Evolutionary conservation across 2,329 filamentous ascomycete genomes (phyloP), one percentile per base, ranked within the genome.

Genomic region (Apiospora kogelbergensis): DNA sequence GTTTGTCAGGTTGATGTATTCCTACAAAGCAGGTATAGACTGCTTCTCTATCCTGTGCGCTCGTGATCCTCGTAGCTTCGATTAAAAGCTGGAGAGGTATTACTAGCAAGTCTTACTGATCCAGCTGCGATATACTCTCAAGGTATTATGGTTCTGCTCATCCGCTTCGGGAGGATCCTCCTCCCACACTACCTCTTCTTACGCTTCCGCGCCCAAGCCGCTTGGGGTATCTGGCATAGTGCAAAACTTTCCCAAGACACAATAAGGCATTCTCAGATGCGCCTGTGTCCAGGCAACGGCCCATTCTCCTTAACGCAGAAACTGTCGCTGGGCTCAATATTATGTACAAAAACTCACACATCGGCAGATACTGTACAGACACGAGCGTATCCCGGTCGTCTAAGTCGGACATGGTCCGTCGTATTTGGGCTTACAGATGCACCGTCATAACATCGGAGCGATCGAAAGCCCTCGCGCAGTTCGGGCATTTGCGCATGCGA

Each of bases 401-500:
- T 60, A 37, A n/a, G 10, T 37, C 17, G 53, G 53, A 37, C 53
- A 11, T 37, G 53, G 30, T 60, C 53, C 53, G 20, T 60, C 30
- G 53, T 57, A 11, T 37, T n/a, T 37, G 20, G 53, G 53, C 44
- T 66, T 44, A 83, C 75, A 84, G 78, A 77, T 92, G 89, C 65
- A 90, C 88, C 26, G 87, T 82, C 93, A 98, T 97, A 71, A 94
- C 90, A 78, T 99, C 96, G 80, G 92, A 92, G 79, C 90, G 92
- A 76, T 97, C 95, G 78, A 99, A 99, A 4, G 93, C 90, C 81
- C 92, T 93, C 76, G 92, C 94, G 84, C 97, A 99, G 74, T 93
- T 95, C 2, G 96, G 96, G 77, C 96, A 99, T 80, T 98, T 98
- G 73, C 96, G 89, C 82, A 95, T 95, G 44, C 96, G 92, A 76